These are phyloP conservation scores for Corymbia citriodora DNA, from an alignment of 441 rosid species.

Conservation along the genomic window DNA sequence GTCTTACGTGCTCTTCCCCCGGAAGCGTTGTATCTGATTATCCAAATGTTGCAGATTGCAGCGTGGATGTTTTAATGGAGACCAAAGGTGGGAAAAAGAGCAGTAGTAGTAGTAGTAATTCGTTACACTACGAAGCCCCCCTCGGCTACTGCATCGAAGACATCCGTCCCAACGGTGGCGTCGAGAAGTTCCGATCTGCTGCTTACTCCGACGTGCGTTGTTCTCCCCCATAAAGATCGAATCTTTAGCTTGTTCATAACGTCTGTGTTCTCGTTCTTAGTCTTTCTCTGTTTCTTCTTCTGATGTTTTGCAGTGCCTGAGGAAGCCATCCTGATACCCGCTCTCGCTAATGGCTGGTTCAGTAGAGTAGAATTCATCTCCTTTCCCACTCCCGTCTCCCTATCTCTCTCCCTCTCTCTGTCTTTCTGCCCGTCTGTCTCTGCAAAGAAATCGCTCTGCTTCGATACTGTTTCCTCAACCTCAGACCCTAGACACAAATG, in stretches of 20 bases:
- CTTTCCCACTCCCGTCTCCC: not conserved
- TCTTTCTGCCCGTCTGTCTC: not conserved
- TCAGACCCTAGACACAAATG: not conserved
- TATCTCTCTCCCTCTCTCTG: not conserved
- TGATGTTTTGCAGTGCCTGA: conserved; percentile 31
- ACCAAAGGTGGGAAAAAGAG: conserved; percentile 37
- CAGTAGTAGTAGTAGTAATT: conserved; percentile 8
- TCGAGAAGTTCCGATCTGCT: conserved; percentile 53
- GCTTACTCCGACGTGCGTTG: conserved; percentile 45
- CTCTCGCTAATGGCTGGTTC: not conserved
- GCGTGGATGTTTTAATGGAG: conserved; percentile 55
- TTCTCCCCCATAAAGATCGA: not conserved
- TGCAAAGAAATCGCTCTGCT: not conserved
- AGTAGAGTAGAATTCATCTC: conserved; percentile 16
- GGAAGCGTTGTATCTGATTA: not conserved
- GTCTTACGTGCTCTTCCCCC: not conserved
- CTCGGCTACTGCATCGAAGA: conserved; percentile 60
- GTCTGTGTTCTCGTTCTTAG: not conserved
- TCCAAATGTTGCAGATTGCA: not conserved
- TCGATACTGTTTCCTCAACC: not conserved
- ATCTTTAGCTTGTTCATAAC: not conserved
- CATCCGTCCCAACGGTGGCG: conserved; percentile 54
- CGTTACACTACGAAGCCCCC: conserved; percentile 40
- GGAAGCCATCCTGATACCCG: conserved; percentile 44
- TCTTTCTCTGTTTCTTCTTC: not conserved